Base-by-base conservation (phyloP, 2,329 filamentous ascomycete species). In the Polychaeton citri region DNA sequence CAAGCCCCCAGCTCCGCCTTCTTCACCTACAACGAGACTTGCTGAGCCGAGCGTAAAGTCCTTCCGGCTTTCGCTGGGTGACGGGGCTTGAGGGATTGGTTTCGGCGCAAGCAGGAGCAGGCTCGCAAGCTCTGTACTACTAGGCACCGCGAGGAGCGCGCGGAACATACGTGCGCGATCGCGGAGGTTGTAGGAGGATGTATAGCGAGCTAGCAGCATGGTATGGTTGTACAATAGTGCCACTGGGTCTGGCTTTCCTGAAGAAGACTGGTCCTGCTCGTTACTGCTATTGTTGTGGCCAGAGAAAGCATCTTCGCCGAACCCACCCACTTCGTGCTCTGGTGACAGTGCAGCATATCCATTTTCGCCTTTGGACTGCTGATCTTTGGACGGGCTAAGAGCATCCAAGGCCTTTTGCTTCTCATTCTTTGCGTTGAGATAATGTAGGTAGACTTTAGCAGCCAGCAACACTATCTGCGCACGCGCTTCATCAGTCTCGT, bases 381-480 rank as follows among this genome's bases (percentile, higher is more conserved):
- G 36, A 17, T 38, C 21, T 24, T 34, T 12, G 19, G 38, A 19
- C 20, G 36, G 21, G 17, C 46, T 45, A 6, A 49, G 33, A 5
- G 45, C 45, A 21, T 57, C 33, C 17, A 47, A 26, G 37, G 54
- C 54, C 38, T 53, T 53, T 13, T 48, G 46, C 45, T 58, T 59
- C 8, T 50, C 38, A 42, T 63, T 52, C 51, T 74, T 68, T 41
- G 73, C 69, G 51, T 85, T 85, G 26, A 96, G 60, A 53, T 92
- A 76, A 50, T 96, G 85, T 12, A 96, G 70, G 53, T 96, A 96
- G 2, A 96, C 86, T 54, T 96, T 96, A n/a, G 90, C 88, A 5
- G 83, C 90, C 3, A 98, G 69, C 1, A 98, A 68, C 12, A 98
- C 71, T 44, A 96, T 92, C 57, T 98, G 90, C 39, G 86, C 71